Conservation (phyloP, 352 stramenopile species). For the Phytopythium kandeliae region DNA sequence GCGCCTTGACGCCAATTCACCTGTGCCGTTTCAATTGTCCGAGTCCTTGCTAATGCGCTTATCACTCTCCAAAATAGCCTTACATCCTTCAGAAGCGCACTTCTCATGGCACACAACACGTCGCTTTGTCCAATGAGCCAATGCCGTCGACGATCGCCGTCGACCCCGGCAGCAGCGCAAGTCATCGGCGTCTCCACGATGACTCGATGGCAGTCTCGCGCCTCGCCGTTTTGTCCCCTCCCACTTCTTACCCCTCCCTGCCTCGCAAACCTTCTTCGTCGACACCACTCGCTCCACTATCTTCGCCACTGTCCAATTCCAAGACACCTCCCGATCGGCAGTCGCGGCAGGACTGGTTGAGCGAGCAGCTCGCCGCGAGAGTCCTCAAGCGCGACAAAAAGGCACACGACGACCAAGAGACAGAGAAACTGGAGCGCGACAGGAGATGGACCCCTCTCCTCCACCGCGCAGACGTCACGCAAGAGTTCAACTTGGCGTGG, state of each 20-base stretch:
- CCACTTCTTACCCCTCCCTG: not conserved
- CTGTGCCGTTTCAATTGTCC: not conserved
- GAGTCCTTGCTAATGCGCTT: not conserved
- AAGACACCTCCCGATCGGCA: constrained; percentile 9
- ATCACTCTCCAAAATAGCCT: not conserved
- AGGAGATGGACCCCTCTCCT: constrained; percentile 47
- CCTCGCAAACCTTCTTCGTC: not conserved
- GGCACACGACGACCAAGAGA: constrained; percentile 17
- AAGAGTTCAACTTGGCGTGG: constrained; percentile 69
- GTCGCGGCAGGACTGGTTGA: constrained; percentile 41
- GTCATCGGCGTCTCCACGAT: not conserved
- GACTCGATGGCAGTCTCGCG: not conserved
- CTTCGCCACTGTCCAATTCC: not conserved
- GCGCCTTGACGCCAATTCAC: not conserved
- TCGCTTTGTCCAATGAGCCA: not conserved
- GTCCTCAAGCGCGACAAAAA: constrained; percentile 33
- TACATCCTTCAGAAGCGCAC: not conserved
- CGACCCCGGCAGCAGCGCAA: not conserved
- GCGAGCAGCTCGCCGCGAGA: constrained; percentile 36
- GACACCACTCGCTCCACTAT: not conserved
- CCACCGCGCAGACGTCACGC: constrained; percentile 21
- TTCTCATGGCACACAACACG: not conserved
- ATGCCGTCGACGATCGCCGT: not conserved
- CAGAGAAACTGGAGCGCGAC: constrained; percentile 25
- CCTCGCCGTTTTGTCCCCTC: not conserved